phyloP scores from a whole-genome alignment of 2,329 filamentous ascomycete genomes.

The Thelonectria olida region DNA sequence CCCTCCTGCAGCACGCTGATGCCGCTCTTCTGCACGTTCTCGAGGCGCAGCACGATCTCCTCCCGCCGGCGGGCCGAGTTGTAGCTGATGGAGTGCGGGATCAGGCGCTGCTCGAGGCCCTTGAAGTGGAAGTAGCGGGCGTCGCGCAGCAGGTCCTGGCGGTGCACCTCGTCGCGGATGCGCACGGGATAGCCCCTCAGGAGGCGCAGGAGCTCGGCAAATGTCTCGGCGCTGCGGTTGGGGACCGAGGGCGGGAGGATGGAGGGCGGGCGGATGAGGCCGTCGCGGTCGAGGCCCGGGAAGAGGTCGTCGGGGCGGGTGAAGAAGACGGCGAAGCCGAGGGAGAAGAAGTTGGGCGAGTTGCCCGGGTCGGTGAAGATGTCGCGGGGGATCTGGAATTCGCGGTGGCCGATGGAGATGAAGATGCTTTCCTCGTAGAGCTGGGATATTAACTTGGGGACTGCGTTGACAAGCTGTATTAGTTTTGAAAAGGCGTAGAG shows the following conservation, averaged over 20 bases:
- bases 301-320: conserved; percentile 82
- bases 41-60: conserved; percentile 82
- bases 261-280: conserved; percentile 84
- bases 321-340: conserved; percentile 91
- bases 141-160: conserved; percentile 80
- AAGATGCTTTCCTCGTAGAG: conserved; percentile 93
- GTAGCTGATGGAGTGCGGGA: conserved; percentile 78
- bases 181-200: conserved; percentile 84
- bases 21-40: conserved; percentile 90
- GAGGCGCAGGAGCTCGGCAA: conserved; percentile 82
- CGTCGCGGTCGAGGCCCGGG: conserved; percentile 81
- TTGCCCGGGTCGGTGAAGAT: conserved; percentile 87
- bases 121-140: conserved; percentile 94
- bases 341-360: conserved; percentile 93
- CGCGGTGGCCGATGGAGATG: conserved; percentile 85
- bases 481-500: too few relatives aligned
- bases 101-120: conserved; percentile 86
- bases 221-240: conserved; percentile 83
- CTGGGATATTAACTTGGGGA: conserved; percentile 89
- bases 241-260: conserved; percentile 86
- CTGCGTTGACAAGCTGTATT: too few relatives aligned
- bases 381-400: conserved; percentile 91
- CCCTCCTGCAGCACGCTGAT: conserved; percentile 67
- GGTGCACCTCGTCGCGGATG: conserved; percentile 80
- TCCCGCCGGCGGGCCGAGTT: conserved; percentile 74